A percentile compares a stretch with the other conserved stretches of the same genome.
Evolutionary conservation across 2,329 filamentous ascomycete genomes (phyloP).

Genomic region (Macrophomina tecta): DNA sequence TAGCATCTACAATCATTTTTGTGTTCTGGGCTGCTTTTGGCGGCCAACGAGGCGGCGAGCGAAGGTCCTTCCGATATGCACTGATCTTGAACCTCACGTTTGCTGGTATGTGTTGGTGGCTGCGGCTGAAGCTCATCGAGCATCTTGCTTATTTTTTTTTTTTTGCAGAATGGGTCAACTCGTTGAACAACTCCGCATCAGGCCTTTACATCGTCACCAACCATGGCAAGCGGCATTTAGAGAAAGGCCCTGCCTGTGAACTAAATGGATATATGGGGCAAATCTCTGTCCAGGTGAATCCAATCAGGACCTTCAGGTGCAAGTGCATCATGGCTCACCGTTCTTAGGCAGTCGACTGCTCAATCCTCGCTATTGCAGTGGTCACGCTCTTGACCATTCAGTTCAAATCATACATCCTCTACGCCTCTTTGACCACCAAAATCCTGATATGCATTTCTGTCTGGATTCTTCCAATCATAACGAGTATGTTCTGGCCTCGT

Average conservation of each 20-base stretch:
- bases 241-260: constrained; percentile 48
- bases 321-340: not conserved
- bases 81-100: constrained; percentile 35
- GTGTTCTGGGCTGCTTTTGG: constrained; percentile 33
- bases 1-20: constrained; percentile 31
- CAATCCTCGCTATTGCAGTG: constrained; percentile 54
- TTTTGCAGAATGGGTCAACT: constrained; percentile 51
- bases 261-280: constrained; percentile 55
- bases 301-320: not conserved
- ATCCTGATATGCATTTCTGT: constrained; percentile 45
- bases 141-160: constrained; percentile 33
- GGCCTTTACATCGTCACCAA: constrained; percentile 45
- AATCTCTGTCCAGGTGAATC: constrained; percentile 50
- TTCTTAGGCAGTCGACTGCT: constrained; percentile 42
- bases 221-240: constrained; percentile 35
- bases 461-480: constrained; percentile 49
- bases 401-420: constrained; percentile 42
- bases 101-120: constrained; percentile 30
- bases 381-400: constrained; percentile 51
- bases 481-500: constrained; percentile 35
- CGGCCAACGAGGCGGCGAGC: constrained; percentile 29
- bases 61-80: constrained; percentile 35
- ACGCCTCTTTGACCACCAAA: constrained; percentile 38
- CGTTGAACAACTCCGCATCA: constrained; percentile 51
- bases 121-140: too few species aligned